Percentiles rank a stretch among this genome's conserved stretches.
These are phyloP conservation scores for Plectranthus barbatus DNA, from an alignment of 257 asterid species.

Conservation along the genomic window DNA sequence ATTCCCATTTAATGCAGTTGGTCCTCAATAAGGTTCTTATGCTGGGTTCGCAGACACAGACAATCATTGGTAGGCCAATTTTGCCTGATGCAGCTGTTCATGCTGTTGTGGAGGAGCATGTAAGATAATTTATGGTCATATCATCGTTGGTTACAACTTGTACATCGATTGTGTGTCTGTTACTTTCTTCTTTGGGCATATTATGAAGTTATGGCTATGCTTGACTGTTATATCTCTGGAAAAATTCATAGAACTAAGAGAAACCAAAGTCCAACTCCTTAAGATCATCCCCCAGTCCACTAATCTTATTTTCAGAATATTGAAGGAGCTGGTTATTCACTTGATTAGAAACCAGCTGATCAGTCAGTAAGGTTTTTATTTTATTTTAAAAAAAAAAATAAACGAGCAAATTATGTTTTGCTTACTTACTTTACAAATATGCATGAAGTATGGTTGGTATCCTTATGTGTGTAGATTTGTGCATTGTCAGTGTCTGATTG, in stretches of 20 bases:
- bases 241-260: not conserved
- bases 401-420: not conserved
- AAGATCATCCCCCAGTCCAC: not conserved
- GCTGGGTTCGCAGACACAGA: conserved; percentile 69
- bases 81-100: conserved; percentile 91
- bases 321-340: not conserved
- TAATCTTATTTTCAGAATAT: conserved; percentile 2
- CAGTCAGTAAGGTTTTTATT: not conserved
- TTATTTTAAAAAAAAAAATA: too few species aligned
- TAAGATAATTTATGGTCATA: conserved; percentile 31
- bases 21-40: conserved; percentile 75
- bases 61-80: conserved; percentile 90
- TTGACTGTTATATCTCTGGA: too few species aligned
- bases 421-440: not conserved
- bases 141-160: not conserved
- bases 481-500: not conserved
- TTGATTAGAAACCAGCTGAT: conserved; percentile 7
- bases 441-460: not conserved
- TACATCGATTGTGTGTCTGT: not conserved
- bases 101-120: conserved; percentile 98
- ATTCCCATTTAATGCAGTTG: conserved; percentile 42
- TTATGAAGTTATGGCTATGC: too few species aligned
- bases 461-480: not conserved
- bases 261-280: not conserved
- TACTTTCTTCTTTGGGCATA: not conserved